Conservation (phyloP, 805 yeast genomes). For the Hemisphaericaspora nanyangensis region DNA sequence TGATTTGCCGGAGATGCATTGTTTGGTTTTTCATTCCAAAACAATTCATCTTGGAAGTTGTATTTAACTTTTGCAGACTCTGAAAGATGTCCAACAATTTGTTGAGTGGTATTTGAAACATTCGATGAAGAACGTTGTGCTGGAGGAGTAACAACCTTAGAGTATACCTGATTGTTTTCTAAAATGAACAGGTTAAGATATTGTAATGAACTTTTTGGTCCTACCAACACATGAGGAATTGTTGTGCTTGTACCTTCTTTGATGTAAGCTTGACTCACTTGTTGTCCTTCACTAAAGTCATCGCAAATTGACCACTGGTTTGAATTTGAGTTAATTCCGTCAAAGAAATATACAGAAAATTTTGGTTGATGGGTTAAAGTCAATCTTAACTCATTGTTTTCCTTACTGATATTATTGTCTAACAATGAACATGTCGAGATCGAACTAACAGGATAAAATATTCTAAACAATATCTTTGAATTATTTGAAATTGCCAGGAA, state of each 20-base stretch:
- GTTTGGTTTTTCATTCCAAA: not conserved
- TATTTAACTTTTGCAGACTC: not conserved
- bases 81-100: not conserved
- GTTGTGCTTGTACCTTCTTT: conserved; percentile 48
- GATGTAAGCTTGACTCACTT: conserved; percentile 63
- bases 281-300: conserved; percentile 81
- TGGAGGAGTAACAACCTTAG: not conserved
- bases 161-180: conserved; percentile 27
- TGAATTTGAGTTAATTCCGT: conserved; percentile 46
- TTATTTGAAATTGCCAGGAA: conserved; percentile 69
- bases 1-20: not conserved
- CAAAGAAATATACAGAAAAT: conserved; percentile 72
- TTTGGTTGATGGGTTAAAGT: conserved; percentile 61
- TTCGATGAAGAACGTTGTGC: conserved; percentile 3
- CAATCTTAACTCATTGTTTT: conserved; percentile 45
- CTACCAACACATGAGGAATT: conserved; percentile 67
- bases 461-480: conserved; percentile 65
- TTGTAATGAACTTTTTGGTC: conserved; percentile 46
- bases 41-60: not conserved
- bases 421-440: conserved; percentile 55
- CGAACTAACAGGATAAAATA: conserved; percentile 64
- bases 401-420: conserved; percentile 42
- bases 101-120: conserved; percentile 8
- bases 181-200: conserved; percentile 52
- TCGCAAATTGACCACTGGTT: conserved; percentile 81